Percentiles rank a stretch among this genome's conserved stretches.
phyloP scores from a whole-genome alignment of 441 rosid genomes.

The Adansonia grandidieri region DNA sequence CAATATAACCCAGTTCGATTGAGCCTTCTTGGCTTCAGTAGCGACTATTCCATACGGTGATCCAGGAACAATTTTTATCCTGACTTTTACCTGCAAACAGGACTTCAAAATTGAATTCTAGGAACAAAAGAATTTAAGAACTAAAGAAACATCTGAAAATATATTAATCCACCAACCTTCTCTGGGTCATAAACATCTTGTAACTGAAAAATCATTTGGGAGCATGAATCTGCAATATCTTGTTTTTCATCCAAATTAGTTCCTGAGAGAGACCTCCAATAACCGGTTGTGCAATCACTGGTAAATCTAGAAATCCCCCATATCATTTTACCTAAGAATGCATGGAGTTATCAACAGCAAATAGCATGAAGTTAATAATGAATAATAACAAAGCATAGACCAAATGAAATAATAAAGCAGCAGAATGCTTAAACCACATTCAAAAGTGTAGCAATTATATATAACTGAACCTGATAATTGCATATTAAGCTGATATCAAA shows the following conservation, averaged over 20 bases:
- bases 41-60: conserved; percentile 63
- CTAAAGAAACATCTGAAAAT: background rate
- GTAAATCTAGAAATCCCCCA: conserved; percentile 68
- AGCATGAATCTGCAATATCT: conserved; percentile 63
- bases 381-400: conserved; percentile 3
- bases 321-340: conserved; percentile 59
- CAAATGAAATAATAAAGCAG: conserved; percentile 11
- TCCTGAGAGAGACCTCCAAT: conserved; percentile 53
- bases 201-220: conserved; percentile 66
- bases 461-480: conserved; percentile 1
- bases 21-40: conserved; percentile 60
- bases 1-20: conserved; percentile 72
- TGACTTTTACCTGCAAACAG: conserved; percentile 58
- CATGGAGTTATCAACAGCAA: conserved; percentile 18
- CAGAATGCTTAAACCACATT: background rate
- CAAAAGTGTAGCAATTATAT: background rate
- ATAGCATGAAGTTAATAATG: conserved; percentile 7
- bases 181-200: conserved; percentile 67
- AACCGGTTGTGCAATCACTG: conserved; percentile 60
- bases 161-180: conserved; percentile 46
- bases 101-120: conserved; percentile 26
- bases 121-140: background rate
- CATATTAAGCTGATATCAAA: background rate
- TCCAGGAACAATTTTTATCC: conserved; percentile 60
- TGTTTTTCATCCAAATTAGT: conserved; percentile 57